These are phyloP conservation scores for Saururus chinensis DNA, from an alignment of 164 flowering plant genomes.

Conservation along the genomic window DNA sequence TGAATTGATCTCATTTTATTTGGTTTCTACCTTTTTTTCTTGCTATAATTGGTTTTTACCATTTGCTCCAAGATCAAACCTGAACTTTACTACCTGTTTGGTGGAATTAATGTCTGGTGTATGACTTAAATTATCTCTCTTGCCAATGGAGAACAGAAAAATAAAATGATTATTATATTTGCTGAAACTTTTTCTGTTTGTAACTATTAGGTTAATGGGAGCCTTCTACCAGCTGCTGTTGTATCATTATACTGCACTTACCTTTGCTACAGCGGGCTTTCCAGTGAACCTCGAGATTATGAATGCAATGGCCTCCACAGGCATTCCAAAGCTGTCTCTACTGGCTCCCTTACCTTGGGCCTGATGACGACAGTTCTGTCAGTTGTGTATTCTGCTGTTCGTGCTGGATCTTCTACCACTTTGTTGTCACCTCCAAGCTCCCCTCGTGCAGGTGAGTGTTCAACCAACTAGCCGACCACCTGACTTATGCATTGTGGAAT, in stretches of 20 bases:
- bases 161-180: background rate
- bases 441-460: constrained; percentile 72
- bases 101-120: background rate
- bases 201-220: constrained; percentile 58
- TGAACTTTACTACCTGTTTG: background rate
- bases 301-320: constrained; percentile 94
- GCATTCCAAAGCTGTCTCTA: constrained; percentile 81
- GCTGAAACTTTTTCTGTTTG: constrained; percentile 6
- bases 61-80: too few relatives aligned
- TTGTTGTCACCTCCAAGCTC: constrained; percentile 82
- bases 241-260: constrained; percentile 85
- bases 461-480: background rate
- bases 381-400: constrained; percentile 96
- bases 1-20: too few relatives aligned
- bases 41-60: too few relatives aligned
- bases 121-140: background rate
- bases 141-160: background rate
- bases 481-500: background rate
- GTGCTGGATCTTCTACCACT: constrained; percentile 96
- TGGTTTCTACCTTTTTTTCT: too few relatives aligned
- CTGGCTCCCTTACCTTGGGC: constrained; percentile 77
- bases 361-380: constrained; percentile 79
- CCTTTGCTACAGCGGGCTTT: constrained; percentile 86
- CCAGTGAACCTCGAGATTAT: constrained; percentile 96
- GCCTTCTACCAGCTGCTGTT: constrained; percentile 90